Percentiles rank a stretch among this genome's conserved stretches.
These are phyloP conservation scores for Phalaenopsis equestris DNA, from an alignment of 106 monocot species.

Conservation along the genomic window DNA sequence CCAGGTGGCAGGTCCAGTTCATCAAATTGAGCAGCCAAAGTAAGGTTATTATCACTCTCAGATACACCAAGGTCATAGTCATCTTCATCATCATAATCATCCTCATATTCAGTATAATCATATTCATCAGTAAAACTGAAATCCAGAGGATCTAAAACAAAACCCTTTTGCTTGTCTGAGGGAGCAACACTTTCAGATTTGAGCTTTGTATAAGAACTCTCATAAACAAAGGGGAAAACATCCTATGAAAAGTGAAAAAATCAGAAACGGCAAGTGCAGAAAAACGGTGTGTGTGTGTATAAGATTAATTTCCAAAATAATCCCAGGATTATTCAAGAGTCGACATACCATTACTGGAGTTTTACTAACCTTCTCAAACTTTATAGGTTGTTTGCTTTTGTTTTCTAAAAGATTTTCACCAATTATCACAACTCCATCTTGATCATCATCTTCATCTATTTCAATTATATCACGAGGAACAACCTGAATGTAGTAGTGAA, in stretches of 20 bases:
- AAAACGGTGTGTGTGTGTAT: not conserved
- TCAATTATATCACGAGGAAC: constrained; percentile 15
- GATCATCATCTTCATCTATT: constrained; percentile 33
- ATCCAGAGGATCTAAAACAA: constrained; percentile 8
- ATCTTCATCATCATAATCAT: constrained; percentile 30
- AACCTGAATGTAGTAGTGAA: constrained; percentile 16
- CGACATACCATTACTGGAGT: constrained; percentile 15
- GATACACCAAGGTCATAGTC: constrained; percentile 15
- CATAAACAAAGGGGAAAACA: constrained; percentile 11
- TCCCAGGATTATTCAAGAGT: not conserved
- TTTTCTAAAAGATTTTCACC: constrained; percentile 20
- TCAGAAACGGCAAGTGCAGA: not conserved
- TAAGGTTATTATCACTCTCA: constrained; percentile 26
- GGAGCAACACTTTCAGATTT: constrained; percentile 8
- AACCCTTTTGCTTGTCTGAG: constrained; percentile 6
- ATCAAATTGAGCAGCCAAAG: constrained; percentile 57
- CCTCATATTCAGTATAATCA: constrained; percentile 25
- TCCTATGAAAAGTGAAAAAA: constrained; percentile 13
- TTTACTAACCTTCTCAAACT: constrained; percentile 5
- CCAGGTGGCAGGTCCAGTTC: constrained; percentile 47
- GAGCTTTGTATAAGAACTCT: constrained; percentile 23
- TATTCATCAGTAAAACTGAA: constrained; percentile 21
- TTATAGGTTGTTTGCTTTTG: constrained; percentile 33
- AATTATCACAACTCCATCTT: constrained; percentile 19
- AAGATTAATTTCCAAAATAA: not conserved